Evolutionary conservation across 139 green algal genomes (phyloP), one percentile per base, ranked within the genome.

Genomic region (Chlamydomonas schloesseri): DNA sequence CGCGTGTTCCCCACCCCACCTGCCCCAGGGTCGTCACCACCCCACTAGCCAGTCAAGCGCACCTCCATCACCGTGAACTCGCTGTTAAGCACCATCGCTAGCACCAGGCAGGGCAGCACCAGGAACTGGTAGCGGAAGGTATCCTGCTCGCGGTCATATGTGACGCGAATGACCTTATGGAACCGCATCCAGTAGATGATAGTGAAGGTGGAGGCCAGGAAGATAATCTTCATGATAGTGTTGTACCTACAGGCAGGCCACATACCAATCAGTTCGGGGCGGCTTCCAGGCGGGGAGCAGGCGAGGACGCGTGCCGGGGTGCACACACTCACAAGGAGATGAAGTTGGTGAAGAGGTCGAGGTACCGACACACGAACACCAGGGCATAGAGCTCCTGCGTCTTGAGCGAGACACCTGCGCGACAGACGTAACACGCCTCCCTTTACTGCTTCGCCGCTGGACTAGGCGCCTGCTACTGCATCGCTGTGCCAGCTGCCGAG

Each of bases 161-260:
- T 99, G 47, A 95, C 90, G 71, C 91, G 92, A 37, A 99, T 95
- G 14, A 97, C 93, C 17, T 88, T 96, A 88, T 99, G 93, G 69
- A 91, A 94, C 1, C 95, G 92, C 95, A 99, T 99, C 87, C 96
- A 97, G 81, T 97, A 99, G 5, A 99, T 81, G 55, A 99, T 99
- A 31, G 91, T 89, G 57, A 93, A 93, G 2, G 96, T 95, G 5
- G 93, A 94, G 6, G 24, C 86, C 29, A 99, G 84, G 88, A 99
- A 99, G 1, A 99, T 94, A 1, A 99, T 31, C 89, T 99, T 99
- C 98, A 99, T 99, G 34, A 97, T 71, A 9, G 97, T 97, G 93
- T 99, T 99, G 93, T 99, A 99, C 65, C 95, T 98, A 92, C n/a
- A 15, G 21, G 21, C 55, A 24, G 2, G 55, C 18, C 55, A 58